Conservation (phyloP, 768 basidiomycete species). For the Podaxis sp. region DNA sequence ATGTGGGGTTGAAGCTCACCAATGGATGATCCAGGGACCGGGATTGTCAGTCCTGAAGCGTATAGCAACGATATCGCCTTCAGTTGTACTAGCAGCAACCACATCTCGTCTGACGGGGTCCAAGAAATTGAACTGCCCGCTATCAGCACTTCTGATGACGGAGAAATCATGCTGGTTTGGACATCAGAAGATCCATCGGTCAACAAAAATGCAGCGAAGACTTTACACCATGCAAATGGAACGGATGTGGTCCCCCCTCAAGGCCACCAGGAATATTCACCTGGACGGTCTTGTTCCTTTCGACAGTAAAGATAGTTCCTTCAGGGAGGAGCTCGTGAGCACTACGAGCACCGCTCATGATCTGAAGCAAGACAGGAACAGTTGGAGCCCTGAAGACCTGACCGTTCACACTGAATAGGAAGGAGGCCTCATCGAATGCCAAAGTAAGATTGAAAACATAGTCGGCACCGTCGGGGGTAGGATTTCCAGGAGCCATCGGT, state of each 20-base stretch:
- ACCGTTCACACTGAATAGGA: constrained; percentile 15
- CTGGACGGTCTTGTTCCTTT: constrained; percentile 48
- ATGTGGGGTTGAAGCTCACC: constrained; percentile 27
- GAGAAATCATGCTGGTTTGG: constrained; percentile 32
- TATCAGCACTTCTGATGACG: constrained; percentile 43
- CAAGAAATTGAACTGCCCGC: constrained; percentile 36
- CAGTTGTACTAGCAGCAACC: constrained; percentile 36
- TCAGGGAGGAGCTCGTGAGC: constrained; percentile 42
- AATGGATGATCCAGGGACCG: constrained; percentile 53
- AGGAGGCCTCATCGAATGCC: constrained; percentile 15
- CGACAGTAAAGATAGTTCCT: constrained; percentile 43
- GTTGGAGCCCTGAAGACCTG: constrained; percentile 26
- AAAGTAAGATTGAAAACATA: constrained; percentile 23
- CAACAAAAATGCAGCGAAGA: background rate
- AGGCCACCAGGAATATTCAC: constrained; percentile 40
- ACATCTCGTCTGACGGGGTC: constrained; percentile 63
- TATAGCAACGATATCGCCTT: constrained; percentile 44
- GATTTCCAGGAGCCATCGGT: constrained; percentile 23
- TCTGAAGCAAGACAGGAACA: constrained; percentile 50
- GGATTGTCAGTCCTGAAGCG: constrained; percentile 52
- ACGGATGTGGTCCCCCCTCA: constrained; percentile 32
- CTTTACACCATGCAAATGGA: constrained; percentile 49
- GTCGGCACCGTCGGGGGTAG: constrained; percentile 22
- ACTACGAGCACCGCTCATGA: constrained; percentile 41
- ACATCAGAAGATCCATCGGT: background rate